A percentile compares a stretch with the other conserved stretches of the same genome.
Conservation (phyloP, 2,329 filamentous ascomycete genomes). For the Penicillium capsulatum region DNA sequence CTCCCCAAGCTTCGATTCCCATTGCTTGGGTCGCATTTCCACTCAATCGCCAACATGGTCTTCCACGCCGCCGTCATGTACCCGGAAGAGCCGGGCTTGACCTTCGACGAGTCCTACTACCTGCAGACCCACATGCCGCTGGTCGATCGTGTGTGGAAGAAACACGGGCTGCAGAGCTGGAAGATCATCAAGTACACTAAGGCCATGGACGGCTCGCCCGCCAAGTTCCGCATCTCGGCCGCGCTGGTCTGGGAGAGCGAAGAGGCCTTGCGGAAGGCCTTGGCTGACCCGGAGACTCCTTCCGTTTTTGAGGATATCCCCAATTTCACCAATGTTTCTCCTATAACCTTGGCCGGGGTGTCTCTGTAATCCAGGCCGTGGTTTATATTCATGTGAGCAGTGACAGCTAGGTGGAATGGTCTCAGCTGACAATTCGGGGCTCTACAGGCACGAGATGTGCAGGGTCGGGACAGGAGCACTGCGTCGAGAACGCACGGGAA, state of each 20-base stretch:
- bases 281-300: conserved; percentile 4
- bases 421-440: too few relatives aligned
- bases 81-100: conserved; percentile 17
- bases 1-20: too few relatives aligned
- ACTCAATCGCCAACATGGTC: conserved; percentile 10
- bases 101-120: conserved; percentile 24
- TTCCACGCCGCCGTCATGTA: conserved; percentile 18
- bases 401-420: too few relatives aligned
- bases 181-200: conserved; percentile 17
- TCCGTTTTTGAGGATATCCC: conserved; percentile 19
- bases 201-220: conserved; percentile 12
- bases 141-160: conserved; percentile 17
- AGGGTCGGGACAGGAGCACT: too few relatives aligned
- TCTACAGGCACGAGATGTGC: too few relatives aligned
- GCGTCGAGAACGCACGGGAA: too few relatives aligned
- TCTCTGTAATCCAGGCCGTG: conserved; percentile 6
- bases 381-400: too few relatives aligned
- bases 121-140: conserved; percentile 23
- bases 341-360: conserved; percentile 17
- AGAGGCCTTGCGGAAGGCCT: conserved; percentile 12
- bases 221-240: conserved; percentile 17
- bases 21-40: too few relatives aligned
- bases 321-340: conserved; percentile 23
- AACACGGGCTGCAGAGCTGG: conserved; percentile 16
- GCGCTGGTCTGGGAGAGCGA: conserved; percentile 19